A percentile compares a stretch with the other conserved stretches of the same genome.
These are phyloP conservation scores for Kernera saxatilis DNA, from an alignment of 345 rosid genomes.

Conservation along the genomic window DNA sequence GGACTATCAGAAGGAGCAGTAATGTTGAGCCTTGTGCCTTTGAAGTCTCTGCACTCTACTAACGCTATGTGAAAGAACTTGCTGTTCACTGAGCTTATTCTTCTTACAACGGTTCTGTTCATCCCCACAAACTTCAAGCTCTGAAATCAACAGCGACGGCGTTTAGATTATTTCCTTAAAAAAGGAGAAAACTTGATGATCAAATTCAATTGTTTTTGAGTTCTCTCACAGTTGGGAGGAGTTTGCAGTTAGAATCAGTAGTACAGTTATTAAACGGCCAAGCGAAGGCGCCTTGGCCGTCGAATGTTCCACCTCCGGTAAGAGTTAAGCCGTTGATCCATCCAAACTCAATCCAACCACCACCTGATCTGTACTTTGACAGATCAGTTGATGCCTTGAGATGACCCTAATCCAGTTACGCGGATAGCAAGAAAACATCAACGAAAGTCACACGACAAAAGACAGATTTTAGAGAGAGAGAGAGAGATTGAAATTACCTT, in stretches of 20 bases:
- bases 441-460: neutral
- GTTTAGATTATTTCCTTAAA: neutral
- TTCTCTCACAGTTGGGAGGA: constrained; percentile 42
- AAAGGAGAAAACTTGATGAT: neutral
- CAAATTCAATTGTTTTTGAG: neutral
- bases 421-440: constrained; percentile 16
- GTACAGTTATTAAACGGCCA: constrained; percentile 37
- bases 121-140: constrained; percentile 50
- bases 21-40: constrained; percentile 38
- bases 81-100: constrained; percentile 55
- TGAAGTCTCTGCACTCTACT: constrained; percentile 48
- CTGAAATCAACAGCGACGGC: constrained; percentile 23
- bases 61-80: constrained; percentile 58
- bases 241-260: constrained; percentile 25
- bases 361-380: constrained; percentile 12
- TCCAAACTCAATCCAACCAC: constrained; percentile 44
- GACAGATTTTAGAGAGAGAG: neutral
- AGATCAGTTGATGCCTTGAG: constrained; percentile 39
- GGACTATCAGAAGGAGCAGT: constrained; percentile 50
- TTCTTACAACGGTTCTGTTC: constrained; percentile 40
- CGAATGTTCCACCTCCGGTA: constrained; percentile 52
- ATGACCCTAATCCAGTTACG: constrained; percentile 36
- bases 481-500: constrained; percentile 7
- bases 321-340: constrained; percentile 34
- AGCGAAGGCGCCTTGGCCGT: constrained; percentile 52